Conservation (phyloP, 2,329 filamentous ascomycete genomes). For the Fusarium sororula region DNA sequence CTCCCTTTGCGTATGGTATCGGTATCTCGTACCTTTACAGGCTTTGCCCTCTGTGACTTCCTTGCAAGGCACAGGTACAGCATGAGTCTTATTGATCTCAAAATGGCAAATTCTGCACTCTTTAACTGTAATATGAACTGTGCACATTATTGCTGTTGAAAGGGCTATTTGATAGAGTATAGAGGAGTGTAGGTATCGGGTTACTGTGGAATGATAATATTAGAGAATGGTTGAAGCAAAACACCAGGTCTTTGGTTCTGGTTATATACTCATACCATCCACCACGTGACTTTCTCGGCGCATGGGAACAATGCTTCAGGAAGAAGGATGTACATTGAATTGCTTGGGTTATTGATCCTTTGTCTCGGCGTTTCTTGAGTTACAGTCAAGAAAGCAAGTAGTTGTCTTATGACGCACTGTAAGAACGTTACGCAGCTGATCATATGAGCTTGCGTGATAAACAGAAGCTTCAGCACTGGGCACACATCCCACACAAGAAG, state of each 20-base stretch:
- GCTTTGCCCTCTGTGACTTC: neutral
- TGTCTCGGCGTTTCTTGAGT: rapidly evolving
- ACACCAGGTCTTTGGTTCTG: rapidly evolving
- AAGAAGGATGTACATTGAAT: neutral
- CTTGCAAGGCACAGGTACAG: neutral
- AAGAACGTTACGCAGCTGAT: neutral
- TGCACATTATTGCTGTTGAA: neutral
- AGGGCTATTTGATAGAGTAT: neutral
- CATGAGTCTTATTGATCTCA: neutral
- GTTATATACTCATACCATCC: neutral
- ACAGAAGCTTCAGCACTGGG: neutral
- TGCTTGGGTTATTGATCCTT: rapidly evolving
- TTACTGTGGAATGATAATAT: rapidly evolving
- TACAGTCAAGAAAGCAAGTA: rapidly evolving
- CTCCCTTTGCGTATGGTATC: neutral
- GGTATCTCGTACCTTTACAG: neutral
- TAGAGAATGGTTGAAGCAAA: neutral
- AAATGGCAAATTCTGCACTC: neutral
- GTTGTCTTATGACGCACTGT: neutral
- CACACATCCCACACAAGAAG: neutral
- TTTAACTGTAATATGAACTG: neutral
- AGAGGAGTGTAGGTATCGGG: neutral
- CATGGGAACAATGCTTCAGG: neutral
- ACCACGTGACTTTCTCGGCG: rapidly evolving
- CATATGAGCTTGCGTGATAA: neutral